Conservation (phyloP, 139 green algal genomes). For the Haematococcus lacustris region DNA sequence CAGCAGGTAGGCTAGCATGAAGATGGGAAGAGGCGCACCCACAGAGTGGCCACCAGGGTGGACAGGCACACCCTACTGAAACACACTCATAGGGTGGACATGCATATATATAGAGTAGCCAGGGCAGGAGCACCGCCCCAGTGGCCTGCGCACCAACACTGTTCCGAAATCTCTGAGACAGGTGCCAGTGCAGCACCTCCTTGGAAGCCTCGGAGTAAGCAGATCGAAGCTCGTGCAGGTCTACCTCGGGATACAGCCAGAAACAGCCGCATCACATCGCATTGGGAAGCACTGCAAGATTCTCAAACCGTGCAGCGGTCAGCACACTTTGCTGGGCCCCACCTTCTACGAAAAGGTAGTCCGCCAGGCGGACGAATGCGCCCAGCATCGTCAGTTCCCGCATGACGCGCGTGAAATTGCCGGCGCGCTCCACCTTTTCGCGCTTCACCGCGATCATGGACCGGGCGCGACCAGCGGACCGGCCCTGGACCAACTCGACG, state of each 20-base stretch:
- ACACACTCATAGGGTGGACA: too few species aligned
- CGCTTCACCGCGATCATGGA: conserved; percentile 51
- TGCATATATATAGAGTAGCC: too few species aligned
- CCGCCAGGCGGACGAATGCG: conserved; percentile 67
- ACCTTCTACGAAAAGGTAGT: conserved; percentile 66
- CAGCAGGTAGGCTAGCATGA: background rate
- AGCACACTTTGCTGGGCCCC: background rate
- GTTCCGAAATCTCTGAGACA: too few species aligned
- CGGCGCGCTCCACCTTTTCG: conserved; percentile 66
- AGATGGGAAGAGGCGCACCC: background rate
- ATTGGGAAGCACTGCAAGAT: too few species aligned
- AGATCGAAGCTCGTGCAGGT: too few species aligned
- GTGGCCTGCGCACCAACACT: too few species aligned
- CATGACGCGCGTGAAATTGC: conserved; percentile 61
- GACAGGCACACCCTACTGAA: background rate
- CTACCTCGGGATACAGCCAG: too few species aligned
- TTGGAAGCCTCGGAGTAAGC: too few species aligned
- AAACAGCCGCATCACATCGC: too few species aligned
- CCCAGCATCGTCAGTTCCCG: conserved; percentile 61
- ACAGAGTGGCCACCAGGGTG: background rate
- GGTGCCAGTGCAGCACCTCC: too few species aligned
- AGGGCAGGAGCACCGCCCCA: too few species aligned
- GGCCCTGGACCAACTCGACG: conserved; percentile 53
- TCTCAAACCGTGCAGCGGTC: background rate
- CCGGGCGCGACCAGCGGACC: conserved; percentile 21